Evolutionary conservation across 2,329 filamentous ascomycete genomes (phyloP), one percentile per base, ranked within the genome.

Genomic region (Penicillium occitanis): DNA sequence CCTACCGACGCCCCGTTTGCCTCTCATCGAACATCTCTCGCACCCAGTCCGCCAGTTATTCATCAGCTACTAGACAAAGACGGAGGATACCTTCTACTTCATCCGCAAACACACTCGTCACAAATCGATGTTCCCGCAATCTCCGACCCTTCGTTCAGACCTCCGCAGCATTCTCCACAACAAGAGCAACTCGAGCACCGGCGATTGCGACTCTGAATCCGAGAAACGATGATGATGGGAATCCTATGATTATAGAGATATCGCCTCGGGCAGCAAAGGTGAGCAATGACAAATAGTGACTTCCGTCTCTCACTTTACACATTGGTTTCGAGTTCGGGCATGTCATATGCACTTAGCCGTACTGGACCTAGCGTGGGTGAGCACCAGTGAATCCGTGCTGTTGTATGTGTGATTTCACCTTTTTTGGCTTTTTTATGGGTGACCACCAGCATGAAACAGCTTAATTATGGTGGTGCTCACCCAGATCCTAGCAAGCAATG

Each of bases 181-280:
- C 73, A 28, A 42, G 68, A 40, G 22, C 46, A 14, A 73, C 65
- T 50, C 71, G 68, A 53, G 80, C 78, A 61, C 80, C 79, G 17
- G 81, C 85, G 64, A 78, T 83, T 17, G 69, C 76, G 62, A 64
- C 62, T 51, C 75, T 78, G 66, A 97, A 98, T 75, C 91, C 92
- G 0, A 88, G 90, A 70, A 85, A 85, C 65, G 91, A 95, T 75
- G 91, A 96, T 37, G 88, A 93, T 64, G 94, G 94, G 30, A 90
- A 92, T n/a, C 86, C 90, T 22, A 92, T 97, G 88, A 82, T 82
- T 71, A 84, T 99, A 28, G 89, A 90, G 63, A 96, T 98, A 68
- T 96, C 93, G 0, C 86, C 91, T 1, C 87, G 93, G 59, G 94
- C 94, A 48, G 89, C 91, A 50, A 87, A 91, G 80, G 91, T 93